These are phyloP conservation scores for Coemansia sp. DNA, from an alignment of 192 early-diverging fungal species.

Conservation along the genomic window DNA sequence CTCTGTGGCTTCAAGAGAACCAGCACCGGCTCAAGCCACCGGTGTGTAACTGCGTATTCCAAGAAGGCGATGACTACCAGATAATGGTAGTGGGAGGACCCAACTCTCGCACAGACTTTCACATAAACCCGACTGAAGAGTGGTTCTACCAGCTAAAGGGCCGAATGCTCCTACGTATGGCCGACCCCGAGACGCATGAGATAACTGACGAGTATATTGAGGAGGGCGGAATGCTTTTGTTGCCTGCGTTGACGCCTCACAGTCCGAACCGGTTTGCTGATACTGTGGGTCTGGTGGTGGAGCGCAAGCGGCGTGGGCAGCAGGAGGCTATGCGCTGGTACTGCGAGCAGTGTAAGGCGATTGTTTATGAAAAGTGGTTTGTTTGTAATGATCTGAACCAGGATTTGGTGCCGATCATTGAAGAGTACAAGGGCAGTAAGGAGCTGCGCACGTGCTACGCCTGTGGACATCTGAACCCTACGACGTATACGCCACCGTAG, in stretches of 20 bases:
- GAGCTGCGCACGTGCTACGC: constrained; percentile 77
- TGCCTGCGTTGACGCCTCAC: constrained; percentile 93
- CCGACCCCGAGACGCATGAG: constrained; percentile 62
- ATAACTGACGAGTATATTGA: constrained; percentile 83
- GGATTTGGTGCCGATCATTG: constrained; percentile 92
- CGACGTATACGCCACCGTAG: constrained; percentile 15
- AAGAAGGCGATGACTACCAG: constrained; percentile 79
- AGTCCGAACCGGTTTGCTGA: constrained; percentile 93
- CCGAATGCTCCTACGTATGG: constrained; percentile 90
- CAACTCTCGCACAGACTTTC: constrained; percentile 95
- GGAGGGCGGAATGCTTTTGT: constrained; percentile 95
- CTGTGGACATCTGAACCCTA: constrained; percentile 67
- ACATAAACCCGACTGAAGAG: constrained; percentile 97
- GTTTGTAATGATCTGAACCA: constrained; percentile 86
- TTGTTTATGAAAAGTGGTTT: constrained; percentile 91
- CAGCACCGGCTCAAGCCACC: constrained; percentile 86
- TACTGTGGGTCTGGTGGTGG: constrained; percentile 96
- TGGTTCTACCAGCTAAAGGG: constrained; percentile 98
- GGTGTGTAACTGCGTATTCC: constrained; percentile 91
- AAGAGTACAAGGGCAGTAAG: constrained; percentile 69
- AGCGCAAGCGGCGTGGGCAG: constrained; percentile 77
- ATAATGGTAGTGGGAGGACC: constrained; percentile 95
- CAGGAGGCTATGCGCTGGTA: constrained; percentile 94
- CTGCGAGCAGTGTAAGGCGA: constrained; percentile 78
- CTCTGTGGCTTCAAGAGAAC: constrained; percentile 84